Conservation (phyloP, 495 filamentous ascomycete species). For the Apiosordaria backusii region DNA sequence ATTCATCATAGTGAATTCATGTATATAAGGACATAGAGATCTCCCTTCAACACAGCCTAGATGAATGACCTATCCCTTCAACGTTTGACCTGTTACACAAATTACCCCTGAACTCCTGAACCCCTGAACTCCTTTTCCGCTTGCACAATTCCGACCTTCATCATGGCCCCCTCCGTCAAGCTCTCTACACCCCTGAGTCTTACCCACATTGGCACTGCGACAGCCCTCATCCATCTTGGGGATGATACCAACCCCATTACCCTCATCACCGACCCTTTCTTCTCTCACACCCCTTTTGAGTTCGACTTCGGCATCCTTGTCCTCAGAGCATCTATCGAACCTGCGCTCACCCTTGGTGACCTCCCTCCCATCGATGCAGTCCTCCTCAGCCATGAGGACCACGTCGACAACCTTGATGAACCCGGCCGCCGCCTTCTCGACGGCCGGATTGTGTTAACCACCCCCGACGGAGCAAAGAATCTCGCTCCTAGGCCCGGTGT, state of each 20-base stretch:
- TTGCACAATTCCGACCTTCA: background rate
- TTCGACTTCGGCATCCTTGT: slow-evolving; percentile 33
- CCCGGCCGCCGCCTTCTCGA: slow-evolving; percentile 41
- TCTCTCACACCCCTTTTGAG: slow-evolving; percentile 42
- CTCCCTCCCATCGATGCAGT: slow-evolving; percentile 51
- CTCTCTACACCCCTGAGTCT: slow-evolving; percentile 26
- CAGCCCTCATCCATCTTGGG: slow-evolving; percentile 46
- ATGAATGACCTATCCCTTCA: background rate
- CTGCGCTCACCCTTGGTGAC: slow-evolving; percentile 37
- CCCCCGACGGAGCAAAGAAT: slow-evolving; percentile 45
- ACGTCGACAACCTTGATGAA: slow-evolving; percentile 52
- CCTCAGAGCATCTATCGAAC: slow-evolving; percentile 35
- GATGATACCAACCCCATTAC: slow-evolving; percentile 48
- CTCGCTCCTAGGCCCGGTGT: slow-evolving; percentile 44
- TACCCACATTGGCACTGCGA: slow-evolving; percentile 52
- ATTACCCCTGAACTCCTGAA: no score
- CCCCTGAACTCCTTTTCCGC: background rate
- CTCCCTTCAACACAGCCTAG: background rate
- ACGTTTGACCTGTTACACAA: background rate
- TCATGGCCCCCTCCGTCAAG: slow-evolving; percentile 17
- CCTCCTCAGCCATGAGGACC: slow-evolving; percentile 55
- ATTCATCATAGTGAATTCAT: background rate
- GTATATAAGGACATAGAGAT: background rate
- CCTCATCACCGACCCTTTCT: slow-evolving; percentile 54
- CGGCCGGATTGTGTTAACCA: slow-evolving; percentile 50